Conservation (phyloP, 2,329 filamentous ascomycete species). For the Pestalotiopsis sp. region DNA sequence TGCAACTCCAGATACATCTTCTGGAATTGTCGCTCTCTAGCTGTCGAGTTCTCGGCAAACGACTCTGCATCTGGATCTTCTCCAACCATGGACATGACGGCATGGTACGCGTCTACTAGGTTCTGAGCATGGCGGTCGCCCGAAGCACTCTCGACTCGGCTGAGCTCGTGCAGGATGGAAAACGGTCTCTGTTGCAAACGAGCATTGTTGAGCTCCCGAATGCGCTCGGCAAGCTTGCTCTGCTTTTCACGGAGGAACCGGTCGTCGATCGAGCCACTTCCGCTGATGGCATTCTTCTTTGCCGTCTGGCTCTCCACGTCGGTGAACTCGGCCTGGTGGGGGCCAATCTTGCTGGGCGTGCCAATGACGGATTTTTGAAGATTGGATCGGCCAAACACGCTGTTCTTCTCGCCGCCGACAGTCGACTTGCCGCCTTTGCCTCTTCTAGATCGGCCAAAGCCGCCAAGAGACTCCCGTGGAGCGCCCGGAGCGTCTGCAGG, state of each 20-base stretch:
- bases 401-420: slow-evolving; percentile 45
- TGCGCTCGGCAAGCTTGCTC: slow-evolving; percentile 75
- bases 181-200: slow-evolving; percentile 69
- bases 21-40: slow-evolving; percentile 77
- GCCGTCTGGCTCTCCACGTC: slow-evolving; percentile 66
- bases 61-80: slow-evolving; percentile 67
- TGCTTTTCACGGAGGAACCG: slow-evolving; percentile 84
- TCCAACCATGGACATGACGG: slow-evolving; percentile 76
- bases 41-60: slow-evolving; percentile 62
- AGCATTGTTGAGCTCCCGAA: slow-evolving; percentile 76
- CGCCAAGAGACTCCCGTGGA: slow-evolving; percentile 52
- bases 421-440: slow-evolving; percentile 38
- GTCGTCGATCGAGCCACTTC: slow-evolving; percentile 65
- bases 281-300: slow-evolving; percentile 45
- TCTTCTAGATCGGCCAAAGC: slow-evolving; percentile 58
- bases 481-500: slow-evolving; percentile 34
- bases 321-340: slow-evolving; percentile 66
- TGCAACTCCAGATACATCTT: slow-evolving; percentile 77
- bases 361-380: slow-evolving; percentile 88
- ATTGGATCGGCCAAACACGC: slow-evolving; percentile 66
- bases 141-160: slow-evolving; percentile 70
- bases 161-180: slow-evolving; percentile 76
- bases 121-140: slow-evolving; percentile 73
- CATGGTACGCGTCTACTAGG: slow-evolving; percentile 80
- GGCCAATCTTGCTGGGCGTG: slow-evolving; percentile 68